These are phyloP conservation scores for Pyrus hybrid DNA, from an alignment of 331 rosid species.

Conservation along the genomic window DNA sequence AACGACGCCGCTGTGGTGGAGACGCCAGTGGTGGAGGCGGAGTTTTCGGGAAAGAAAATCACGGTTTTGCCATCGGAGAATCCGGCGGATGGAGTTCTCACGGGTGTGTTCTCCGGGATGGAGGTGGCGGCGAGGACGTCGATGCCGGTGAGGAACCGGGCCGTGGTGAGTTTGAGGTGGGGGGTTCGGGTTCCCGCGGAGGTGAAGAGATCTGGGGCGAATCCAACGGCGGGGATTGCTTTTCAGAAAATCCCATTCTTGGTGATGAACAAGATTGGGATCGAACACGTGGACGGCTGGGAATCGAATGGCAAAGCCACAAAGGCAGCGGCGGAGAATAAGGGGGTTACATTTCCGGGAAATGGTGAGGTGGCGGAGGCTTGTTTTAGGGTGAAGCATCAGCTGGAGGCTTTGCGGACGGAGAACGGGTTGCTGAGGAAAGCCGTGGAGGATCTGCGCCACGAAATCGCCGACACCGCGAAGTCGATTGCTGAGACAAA, in stretches of 20 bases:
- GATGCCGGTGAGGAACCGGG: slow-evolving; percentile 45
- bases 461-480: slow-evolving; percentile 30
- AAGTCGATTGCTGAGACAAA: background rate
- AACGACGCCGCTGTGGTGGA: slow-evolving; percentile 25
- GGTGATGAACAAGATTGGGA: slow-evolving; percentile 80
- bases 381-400: slow-evolving; percentile 48
- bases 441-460: slow-evolving; percentile 72
- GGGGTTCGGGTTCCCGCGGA: slow-evolving; percentile 78
- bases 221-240: slow-evolving; percentile 29
- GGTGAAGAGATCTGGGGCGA: slow-evolving; percentile 8
- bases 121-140: slow-evolving; percentile 65
- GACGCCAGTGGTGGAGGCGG: slow-evolving; percentile 19
- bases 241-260: slow-evolving; percentile 57
- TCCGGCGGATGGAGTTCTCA: slow-evolving; percentile 19
- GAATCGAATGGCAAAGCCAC: slow-evolving; percentile 17
- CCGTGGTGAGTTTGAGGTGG: slow-evolving; percentile 63
- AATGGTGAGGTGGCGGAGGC: slow-evolving; percentile 47
- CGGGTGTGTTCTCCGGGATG: slow-evolving; percentile 43
- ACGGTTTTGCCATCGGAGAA: slow-evolving; percentile 16
- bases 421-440: slow-evolving; percentile 61
- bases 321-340: background rate
- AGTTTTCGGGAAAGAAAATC: slow-evolving; percentile 29
- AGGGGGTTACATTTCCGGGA: slow-evolving; percentile 12
- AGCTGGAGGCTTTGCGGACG: slow-evolving; percentile 48
- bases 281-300: slow-evolving; percentile 58